These are phyloP conservation scores for Coemansia sp. DNA, from an alignment of 192 early-diverging fungal genomes.

Conservation along the genomic window DNA sequence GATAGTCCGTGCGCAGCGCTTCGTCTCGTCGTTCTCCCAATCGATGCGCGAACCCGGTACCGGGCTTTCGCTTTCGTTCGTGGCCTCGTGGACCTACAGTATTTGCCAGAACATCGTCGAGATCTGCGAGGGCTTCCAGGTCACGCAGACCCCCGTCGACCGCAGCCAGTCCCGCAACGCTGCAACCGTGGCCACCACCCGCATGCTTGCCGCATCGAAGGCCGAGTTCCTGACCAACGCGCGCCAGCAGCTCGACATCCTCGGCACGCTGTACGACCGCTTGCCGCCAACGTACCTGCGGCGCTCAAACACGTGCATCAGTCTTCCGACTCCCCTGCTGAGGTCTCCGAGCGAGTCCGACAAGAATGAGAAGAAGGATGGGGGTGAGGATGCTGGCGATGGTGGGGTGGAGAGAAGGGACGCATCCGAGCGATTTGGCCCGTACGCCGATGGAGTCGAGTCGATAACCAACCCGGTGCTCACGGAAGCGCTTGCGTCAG, in stretches of 20 bases:
- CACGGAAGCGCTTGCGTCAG: constrained; percentile 36
- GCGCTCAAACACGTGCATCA: constrained; percentile 14
- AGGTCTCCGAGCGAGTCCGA: background rate
- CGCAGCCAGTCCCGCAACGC: background rate
- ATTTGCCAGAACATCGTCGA: constrained; percentile 53
- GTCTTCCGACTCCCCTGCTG: constrained; percentile 13
- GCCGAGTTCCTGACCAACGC: constrained; percentile 52
- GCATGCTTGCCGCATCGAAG: constrained; percentile 42
- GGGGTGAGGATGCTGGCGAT: background rate
- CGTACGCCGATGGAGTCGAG: background rate
- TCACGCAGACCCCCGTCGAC: constrained; percentile 12
- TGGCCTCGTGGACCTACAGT: constrained; percentile 50
- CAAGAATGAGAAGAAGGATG: background rate
- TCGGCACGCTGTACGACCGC: constrained; percentile 33
- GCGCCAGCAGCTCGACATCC: constrained; percentile 44
- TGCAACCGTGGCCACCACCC: constrained; percentile 5
- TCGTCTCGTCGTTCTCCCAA: constrained; percentile 31
- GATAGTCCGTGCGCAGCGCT: constrained; percentile 37
- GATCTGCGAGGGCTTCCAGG: constrained; percentile 46
- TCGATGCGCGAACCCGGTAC: constrained; percentile 41
- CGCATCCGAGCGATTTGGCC: background rate
- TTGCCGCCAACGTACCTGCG: constrained; percentile 19
- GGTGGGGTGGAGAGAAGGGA: background rate
- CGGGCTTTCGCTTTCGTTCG: constrained; percentile 38
- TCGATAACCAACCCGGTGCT: constrained; percentile 49